These are phyloP conservation scores for Remersonia thermophila DNA, from an alignment of 2,329 filamentous ascomycete genomes.

Conservation along the genomic window DNA sequence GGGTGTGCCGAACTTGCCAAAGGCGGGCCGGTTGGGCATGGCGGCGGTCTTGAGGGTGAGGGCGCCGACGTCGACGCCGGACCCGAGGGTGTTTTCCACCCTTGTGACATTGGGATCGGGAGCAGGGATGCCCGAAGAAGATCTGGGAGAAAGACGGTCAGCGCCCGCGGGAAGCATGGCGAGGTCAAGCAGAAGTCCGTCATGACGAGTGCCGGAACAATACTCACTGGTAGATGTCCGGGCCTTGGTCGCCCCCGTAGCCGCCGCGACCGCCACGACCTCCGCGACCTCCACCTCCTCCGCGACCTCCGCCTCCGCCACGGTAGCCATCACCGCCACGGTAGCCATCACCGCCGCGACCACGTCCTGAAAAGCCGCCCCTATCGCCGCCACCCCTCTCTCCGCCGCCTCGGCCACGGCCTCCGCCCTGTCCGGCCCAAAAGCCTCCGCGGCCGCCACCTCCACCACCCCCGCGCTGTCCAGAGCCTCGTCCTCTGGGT, in stretches of 20 bases:
- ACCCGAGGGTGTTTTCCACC: constrained; percentile 17
- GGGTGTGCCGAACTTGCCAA: constrained; percentile 30
- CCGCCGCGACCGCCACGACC: constrained; percentile 2
- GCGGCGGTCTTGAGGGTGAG: constrained; percentile 26
- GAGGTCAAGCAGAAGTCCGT: constrained; percentile 4
- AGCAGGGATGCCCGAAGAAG: constrained; percentile 2
- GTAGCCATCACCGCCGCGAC: constrained; percentile 15
- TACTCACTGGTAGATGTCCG: constrained; percentile 6
- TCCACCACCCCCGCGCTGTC: too few relatives aligned
- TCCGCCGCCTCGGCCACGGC: too few relatives aligned
- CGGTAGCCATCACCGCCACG: constrained; percentile 5
- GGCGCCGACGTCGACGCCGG: constrained; percentile 14
- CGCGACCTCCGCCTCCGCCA: constrained; percentile 11
- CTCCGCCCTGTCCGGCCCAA: too few relatives aligned
- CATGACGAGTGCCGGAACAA: constrained; percentile 11
- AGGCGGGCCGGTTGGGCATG: constrained; percentile 34
- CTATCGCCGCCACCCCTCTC: too few relatives aligned
- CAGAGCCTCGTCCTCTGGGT: too few relatives aligned
- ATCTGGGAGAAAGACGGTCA: neutral
- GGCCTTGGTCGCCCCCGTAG: constrained; percentile 10
- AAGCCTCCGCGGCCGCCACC: too few relatives aligned
- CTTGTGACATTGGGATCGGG: constrained; percentile 21
- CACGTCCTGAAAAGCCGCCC: constrained; percentile 8
- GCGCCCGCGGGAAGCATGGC: constrained; percentile 3
- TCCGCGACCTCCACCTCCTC: neutral